Base-by-base conservation (phyloP, 345 rosid genomes). In the Pistacia atlantica region DNA sequence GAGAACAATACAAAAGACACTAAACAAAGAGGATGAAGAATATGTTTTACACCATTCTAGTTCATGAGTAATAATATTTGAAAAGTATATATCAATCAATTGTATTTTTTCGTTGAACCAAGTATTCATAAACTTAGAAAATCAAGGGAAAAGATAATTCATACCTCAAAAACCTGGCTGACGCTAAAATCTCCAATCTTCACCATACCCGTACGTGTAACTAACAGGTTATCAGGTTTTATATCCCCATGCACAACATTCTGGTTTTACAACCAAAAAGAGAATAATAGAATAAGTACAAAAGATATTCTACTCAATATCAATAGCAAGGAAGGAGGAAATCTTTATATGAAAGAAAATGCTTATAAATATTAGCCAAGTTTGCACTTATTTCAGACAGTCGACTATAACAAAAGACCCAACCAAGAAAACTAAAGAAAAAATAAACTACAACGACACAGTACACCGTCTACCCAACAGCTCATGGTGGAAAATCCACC, bases 131-230 rank as follows among this genome's bases (percentile, higher is more conserved):
- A 18, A 17, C n/a, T 22, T 17, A 25, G 46, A 37, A 33, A 63
- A 75, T 60, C 28, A 51, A 49, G 57, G 58, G 8, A 22, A 69
- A 55, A 69, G 68, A 35, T 52, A 60, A 35, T 76, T 72, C 75
- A 73, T 84, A 94, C 99, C 98, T 97, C 94, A 84, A 94, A 90
- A 63, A 90, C 97, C 81, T 97, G 99, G 85, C 98, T 97, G 72
- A 97, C 98, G 66, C 98, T 92, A 86, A 92, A 97, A 84, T 97
- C 99, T 81, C 94, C 98, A 59, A 97, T 94, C 88, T 97, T 97
- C 89, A 97, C 95, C 0, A 66, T 88, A 56, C 98, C 98, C 38
- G 80, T 77, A 64, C 86, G 60, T 70, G 97, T 90, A 75, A 97
- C 96, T 84, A 92, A 88, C 65, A 97, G 75, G 83, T 97, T 97